Conservation (phyloP, 2,329 filamentous ascomycete species). For the Hymenoscyphus salicellus region DNA sequence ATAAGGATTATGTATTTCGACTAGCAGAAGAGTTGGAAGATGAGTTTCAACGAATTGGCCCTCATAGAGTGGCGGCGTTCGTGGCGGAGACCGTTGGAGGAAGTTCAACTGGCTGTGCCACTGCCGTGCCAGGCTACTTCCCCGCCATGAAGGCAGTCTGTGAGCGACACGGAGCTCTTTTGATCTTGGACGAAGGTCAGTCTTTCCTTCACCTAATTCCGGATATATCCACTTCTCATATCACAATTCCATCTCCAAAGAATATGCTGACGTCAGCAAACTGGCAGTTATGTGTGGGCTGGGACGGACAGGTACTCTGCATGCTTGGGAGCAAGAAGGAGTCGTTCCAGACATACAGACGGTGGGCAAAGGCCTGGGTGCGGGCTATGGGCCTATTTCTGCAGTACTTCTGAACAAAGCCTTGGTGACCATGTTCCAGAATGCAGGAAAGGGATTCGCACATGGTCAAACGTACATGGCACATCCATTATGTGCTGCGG, state of each 20-base stretch:
- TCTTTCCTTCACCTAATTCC: too few species aligned
- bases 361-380: conserved; percentile 61
- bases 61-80: conserved; percentile 60
- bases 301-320: conserved; percentile 47
- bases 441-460: neutral
- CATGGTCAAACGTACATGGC: conserved; percentile 9
- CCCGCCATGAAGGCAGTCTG: conserved; percentile 63
- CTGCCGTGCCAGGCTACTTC: conserved; percentile 64
- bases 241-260: neutral
- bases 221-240: neutral
- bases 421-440: neutral
- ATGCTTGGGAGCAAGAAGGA: conserved; percentile 51
- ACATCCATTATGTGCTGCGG: conserved; percentile 2
- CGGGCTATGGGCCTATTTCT: conserved; percentile 58
- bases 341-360: conserved; percentile 60
- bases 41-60: conserved; percentile 55
- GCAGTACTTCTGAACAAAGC: conserved; percentile 51
- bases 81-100: conserved; percentile 64
- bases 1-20: conserved; percentile 51
- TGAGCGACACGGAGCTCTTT: conserved; percentile 62
- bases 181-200: conserved; percentile 36
- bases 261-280: conserved; percentile 40
- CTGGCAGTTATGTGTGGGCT: conserved; percentile 63
- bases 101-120: conserved; percentile 64
- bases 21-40: conserved; percentile 58